Base-by-base conservation (phyloP, 129 eudicot species). In the Mikania micrantha region DNA sequence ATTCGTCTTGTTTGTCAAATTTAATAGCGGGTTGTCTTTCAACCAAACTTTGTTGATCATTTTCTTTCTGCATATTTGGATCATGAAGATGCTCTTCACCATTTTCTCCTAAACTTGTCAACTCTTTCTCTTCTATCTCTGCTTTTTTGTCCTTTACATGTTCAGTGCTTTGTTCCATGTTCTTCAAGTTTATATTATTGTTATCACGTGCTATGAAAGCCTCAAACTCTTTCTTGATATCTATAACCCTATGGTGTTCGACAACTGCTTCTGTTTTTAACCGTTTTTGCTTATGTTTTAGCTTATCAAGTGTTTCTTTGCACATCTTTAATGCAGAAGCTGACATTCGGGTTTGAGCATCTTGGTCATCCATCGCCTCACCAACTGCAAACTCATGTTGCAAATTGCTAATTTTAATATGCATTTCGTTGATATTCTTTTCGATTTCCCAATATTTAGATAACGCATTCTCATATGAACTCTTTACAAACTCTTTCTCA, bases 351-450 rank as follows among this genome's bases (percentile, higher is more conserved):
- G 63, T 78, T 38, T 78, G 79, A 28, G 97, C 95, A 56, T 86
- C 95, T 47, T 70, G 84, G 44, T 90, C 97, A 39, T 84, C 88
- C 17, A 84, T 79, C 15, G 66, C 77, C 1, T 77, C 69, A 16
- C 81, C 84, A 6, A 80, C 61, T 5, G 69, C 77, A 71, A 86
- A 84, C 73, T 90, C 97, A 75, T 90, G 88, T 66, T 90, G 88
- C 70, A 90, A 76, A 56, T 65, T 50, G 73, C 79, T 73, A 59
- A 86, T 87, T 75, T 66, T 78, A 0, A 73, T 72, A 69, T 90
- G 91, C 71, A 85, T 72, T 12, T 78, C 87, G 36, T 79, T 84
- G 24, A 84, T 77, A 50, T 60, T 76, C 27, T 77, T 71, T 58
- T 90, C 95, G 42, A 90, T 85, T 28, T 86, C 82, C 83, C 77